Evolutionary conservation across 106 monocot genomes (phyloP).

Genomic region (Cymbidium sinense): DNA sequence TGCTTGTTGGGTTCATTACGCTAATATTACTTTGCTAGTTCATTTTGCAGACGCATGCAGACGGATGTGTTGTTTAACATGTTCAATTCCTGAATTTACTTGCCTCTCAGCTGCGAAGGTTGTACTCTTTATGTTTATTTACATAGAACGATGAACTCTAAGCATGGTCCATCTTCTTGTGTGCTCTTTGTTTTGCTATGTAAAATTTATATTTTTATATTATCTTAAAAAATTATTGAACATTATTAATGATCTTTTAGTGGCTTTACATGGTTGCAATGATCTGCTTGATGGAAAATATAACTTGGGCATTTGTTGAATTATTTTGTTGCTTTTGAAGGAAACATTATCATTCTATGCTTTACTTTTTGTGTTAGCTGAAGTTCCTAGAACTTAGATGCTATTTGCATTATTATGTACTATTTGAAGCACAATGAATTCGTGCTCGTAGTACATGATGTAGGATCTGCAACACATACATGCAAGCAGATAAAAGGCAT

Average conservation of each 20-base stretch:
- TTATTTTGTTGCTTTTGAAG: not conserved
- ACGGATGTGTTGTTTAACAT: slow-evolving; percentile 61
- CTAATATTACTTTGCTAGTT: not conserved
- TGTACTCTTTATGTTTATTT: slow-evolving; percentile 4
- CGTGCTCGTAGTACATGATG: no score
- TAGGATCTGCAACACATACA: no score
- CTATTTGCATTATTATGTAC: no score
- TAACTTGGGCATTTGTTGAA: not conserved
- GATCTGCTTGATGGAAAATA: no score
- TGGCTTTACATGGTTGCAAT: not conserved
- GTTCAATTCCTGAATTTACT: slow-evolving; percentile 91
- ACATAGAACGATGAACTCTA: not conserved
- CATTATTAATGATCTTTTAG: not conserved
- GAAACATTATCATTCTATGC: not conserved
- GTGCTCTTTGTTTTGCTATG: not conserved
- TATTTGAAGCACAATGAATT: no score
- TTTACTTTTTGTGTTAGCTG: no score
- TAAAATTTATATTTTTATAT: not conserved
- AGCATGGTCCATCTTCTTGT: not conserved
- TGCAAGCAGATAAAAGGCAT: no score
- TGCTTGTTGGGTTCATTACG: not conserved
- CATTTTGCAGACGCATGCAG: slow-evolving; percentile 70
- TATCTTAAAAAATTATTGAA: not conserved
- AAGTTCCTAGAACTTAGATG: no score
- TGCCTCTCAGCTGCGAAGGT: slow-evolving; percentile 94